phyloP scores from a whole-genome alignment of 208 protist species.

The Tritrichomonas foetus region DNA sequence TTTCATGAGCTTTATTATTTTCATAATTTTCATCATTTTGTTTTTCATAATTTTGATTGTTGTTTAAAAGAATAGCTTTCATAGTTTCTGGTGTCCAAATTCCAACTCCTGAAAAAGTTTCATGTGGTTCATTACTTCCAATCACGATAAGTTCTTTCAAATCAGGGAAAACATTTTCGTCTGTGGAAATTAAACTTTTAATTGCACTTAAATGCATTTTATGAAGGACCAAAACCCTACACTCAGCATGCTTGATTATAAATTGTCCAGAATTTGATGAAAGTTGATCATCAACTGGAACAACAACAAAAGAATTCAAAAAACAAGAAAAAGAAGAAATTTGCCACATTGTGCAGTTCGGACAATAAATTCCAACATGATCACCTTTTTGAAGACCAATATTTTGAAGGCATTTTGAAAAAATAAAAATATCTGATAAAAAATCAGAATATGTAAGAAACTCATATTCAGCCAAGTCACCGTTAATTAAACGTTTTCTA shows the following conservation, averaged over 20 bases:
- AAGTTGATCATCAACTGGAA: neutral
- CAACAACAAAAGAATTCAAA: too few species aligned
- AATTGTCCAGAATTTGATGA: neutral
- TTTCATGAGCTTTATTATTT: too few species aligned
- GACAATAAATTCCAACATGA: neutral
- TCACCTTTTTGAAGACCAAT: neutral
- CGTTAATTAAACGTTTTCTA: neutral
- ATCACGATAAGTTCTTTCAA: neutral
- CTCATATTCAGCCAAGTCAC: neutral
- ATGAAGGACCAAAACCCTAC: neutral
- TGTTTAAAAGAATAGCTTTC: neutral
- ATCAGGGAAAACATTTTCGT: too few species aligned
- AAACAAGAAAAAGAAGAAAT: neutral
- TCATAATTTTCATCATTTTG: neutral
- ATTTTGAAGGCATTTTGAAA: neutral
- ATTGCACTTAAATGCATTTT: neutral
- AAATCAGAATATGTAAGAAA: neutral
- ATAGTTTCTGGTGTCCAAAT: neutral
- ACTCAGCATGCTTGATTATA: neutral
- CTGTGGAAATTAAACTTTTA: neutral
- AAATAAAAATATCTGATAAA: neutral
- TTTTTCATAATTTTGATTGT: neutral
- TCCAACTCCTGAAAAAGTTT: neutral
- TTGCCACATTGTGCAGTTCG: neutral
- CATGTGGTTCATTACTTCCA: neutral